phyloP scores from a whole-genome alignment of 805 yeast genomes.

The Wickerhamiella vanderwaltii region DNA sequence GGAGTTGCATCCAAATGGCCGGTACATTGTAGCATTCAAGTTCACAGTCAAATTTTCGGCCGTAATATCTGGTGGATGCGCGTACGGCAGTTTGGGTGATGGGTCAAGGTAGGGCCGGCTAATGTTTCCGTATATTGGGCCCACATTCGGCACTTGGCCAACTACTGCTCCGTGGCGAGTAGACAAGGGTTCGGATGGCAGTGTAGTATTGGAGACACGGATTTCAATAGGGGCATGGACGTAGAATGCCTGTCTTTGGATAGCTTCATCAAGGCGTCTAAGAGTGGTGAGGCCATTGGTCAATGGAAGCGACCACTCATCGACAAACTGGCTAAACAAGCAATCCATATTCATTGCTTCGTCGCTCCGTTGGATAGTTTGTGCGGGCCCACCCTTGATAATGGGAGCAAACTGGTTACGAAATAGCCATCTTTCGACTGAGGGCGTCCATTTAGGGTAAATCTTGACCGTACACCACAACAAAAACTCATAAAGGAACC shows the following conservation, averaged over 20 bases:
- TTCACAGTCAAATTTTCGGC: conserved; percentile 74
- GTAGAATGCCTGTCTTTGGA: conserved; percentile 43
- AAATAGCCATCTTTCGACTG: conserved; percentile 74
- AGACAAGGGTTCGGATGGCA: conserved; percentile 17
- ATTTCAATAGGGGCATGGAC: conserved; percentile 96
- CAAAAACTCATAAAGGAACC: conserved; percentile 66
- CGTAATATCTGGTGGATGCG: conserved; percentile 37
- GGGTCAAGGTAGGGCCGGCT: conserved; percentile 71
- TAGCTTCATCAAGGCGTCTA: conserved; percentile 33
- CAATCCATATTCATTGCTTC: conserved; percentile 94
- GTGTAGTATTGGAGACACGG: conserved; percentile 70
- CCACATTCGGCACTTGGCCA: conserved; percentile 26
- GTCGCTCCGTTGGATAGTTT: conserved; percentile 67
- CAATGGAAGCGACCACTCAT: conserved; percentile 96
- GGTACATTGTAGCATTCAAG: conserved; percentile 87
- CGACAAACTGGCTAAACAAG: conserved; percentile 81
- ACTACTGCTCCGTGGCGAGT: conserved; percentile 1
- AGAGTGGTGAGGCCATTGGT: conserved; percentile 63
- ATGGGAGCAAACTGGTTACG: conserved; percentile 68
- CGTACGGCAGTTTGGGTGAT: conserved; percentile 54
- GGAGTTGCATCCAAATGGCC: conserved; percentile 75
- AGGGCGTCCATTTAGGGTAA: conserved; percentile 67
- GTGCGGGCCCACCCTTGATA: too few species aligned
- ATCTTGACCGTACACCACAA: conserved; percentile 69
- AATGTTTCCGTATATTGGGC: conserved; percentile 77